Base-by-base conservation (phyloP, 1,284 basidiomycete species). In the Kalmanozyma brasiliensis region DNA sequence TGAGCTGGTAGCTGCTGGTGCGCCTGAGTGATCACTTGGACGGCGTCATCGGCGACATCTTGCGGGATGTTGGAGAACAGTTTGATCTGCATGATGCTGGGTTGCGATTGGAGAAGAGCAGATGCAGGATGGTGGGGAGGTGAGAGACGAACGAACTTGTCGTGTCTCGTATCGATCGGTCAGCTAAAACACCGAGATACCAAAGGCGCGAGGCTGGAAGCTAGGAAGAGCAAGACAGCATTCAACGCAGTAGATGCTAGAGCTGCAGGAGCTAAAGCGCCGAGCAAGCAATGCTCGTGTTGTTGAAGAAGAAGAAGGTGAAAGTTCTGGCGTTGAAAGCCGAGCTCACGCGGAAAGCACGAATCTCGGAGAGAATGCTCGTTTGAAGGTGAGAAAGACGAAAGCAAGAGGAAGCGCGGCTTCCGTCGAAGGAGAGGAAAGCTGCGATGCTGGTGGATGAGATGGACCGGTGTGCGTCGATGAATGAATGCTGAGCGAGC, bases 161-260 rank as follows among this genome's bases (percentile, higher is more conserved):
- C 41, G 52, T 7, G 37, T 51, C 45, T 63, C 51, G 62, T 58
- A 58, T 65, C 62, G 40, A 59, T 67, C 64, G 64, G 58, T 67
- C 64, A 67, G 64, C 64, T 61, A 61, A 67, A 53, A 67, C 64
- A 67, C 64, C 58, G 58, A 56, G 55, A 65, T 59, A 59, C 51
- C 51, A 14, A 22, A 14, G 30, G 43, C 41, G 22, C 35, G 4
- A 33, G 24, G 11, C 22, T 8, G 32, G 38, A 32, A 43, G 55
- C 55, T 59, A 55, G 17, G 23, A 47, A 23, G 19, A 38, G 49
- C 56, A 43, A 8, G 17, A 26, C 22, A 20, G 45, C 62, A 65
- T 65, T 13, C 51, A 29, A 57, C 29, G 51, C 23, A n/a, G 30
- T 6, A 16, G 9, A 40, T 22, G 41, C 42, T 23, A 43, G 62